These are phyloP conservation scores for Sporothrix luriei DNA, from an alignment of 2,329 filamentous ascomycete species.

Conservation along the genomic window DNA sequence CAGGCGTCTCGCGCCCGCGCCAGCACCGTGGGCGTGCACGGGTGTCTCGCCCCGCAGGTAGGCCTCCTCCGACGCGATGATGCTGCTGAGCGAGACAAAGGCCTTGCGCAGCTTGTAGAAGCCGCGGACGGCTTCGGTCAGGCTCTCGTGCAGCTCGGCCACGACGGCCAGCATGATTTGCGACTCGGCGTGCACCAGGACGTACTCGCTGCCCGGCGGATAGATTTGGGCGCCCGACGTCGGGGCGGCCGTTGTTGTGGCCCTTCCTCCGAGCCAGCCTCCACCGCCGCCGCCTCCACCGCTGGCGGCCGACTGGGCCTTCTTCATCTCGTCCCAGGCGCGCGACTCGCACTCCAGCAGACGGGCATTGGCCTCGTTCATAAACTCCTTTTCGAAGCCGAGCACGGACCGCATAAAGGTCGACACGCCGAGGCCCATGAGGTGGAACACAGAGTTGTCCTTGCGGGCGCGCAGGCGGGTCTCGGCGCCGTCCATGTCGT, in stretches of 20 bases:
- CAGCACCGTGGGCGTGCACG: not conserved
- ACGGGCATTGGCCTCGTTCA: conserved; percentile 75
- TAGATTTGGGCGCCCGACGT: conserved; percentile 61
- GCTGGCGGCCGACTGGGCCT: conserved; percentile 57
- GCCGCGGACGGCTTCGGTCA: conserved; percentile 86
- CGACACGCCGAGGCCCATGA: conserved; percentile 77
- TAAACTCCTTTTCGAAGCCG: conserved; percentile 88
- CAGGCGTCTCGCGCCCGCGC: conserved; percentile 28
- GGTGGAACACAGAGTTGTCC: conserved; percentile 82
- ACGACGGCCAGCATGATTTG: conserved; percentile 90
- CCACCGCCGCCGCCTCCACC: conserved; percentile 34
- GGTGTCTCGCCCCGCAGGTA: conserved; percentile 31
- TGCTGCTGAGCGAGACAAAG: conserved; percentile 76
- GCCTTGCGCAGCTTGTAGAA: conserved; percentile 94
- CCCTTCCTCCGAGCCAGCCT: not conserved
- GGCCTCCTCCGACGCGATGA: conserved; percentile 71
- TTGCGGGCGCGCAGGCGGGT: conserved; percentile 69
- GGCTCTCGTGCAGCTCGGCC: conserved; percentile 84
- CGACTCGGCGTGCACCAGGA: conserved; percentile 78
- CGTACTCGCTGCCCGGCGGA: conserved; percentile 81
- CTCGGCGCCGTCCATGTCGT: conserved; percentile 86
- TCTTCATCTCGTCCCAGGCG: conserved; percentile 74
- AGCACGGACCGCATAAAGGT: conserved; percentile 84
- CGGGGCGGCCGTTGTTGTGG: not conserved
- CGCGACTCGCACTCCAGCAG: conserved; percentile 75